Evolutionary conservation across 208 protist species (phyloP), one percentile per base, ranked within the genome.

Genomic region (Leishmania turanica): DNA sequence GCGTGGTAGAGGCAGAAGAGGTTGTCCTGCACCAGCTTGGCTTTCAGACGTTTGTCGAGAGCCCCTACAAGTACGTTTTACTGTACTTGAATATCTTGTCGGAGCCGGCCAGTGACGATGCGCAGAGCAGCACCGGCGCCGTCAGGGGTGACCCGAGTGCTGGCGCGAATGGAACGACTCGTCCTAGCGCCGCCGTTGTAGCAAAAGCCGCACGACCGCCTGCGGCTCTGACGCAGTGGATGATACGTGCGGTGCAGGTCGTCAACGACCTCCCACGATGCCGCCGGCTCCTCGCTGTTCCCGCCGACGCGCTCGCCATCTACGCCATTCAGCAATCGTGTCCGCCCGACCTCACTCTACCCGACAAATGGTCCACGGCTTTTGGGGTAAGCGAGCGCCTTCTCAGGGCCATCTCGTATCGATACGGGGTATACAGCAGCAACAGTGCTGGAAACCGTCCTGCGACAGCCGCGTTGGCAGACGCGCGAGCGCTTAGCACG

Each of bases 21-120:
- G 65, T 94, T 0, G 80, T 97, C 9, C 70, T 96, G 65, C 90
- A 95, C 47, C 81, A 91, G 54, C 86, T 96, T 21, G 95, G 95
- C 17, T 97, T 97, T 75, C 93, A 96, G 54, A 95, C 91, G 51
- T 93, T 94, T 77, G 92, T 97, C 11, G 91, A 96, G 54, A 87
- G 74, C 13, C 93, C 95, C 19, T 91, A 93, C 81, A 97, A 95
- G 84, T 96, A 96, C 79, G 84, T 84, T 40, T 74, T 93, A 42
- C 37, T 95, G 6, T 96, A 94, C 77, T 84, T 96, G 15, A 86
- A 90, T 27, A 40, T 95, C 4, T 72, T 97, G 11, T 74, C 93
- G 11, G 86, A 92, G 49, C 60, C 78, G 2, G 49, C 45, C 31
- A 31, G 47, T 21, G 42, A 53, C 11, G n/a, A 37, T 0, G 17